Evolutionary conservation across 1,284 basidiomycete species (phyloP).

Genomic region (Thelephora terrestris): DNA sequence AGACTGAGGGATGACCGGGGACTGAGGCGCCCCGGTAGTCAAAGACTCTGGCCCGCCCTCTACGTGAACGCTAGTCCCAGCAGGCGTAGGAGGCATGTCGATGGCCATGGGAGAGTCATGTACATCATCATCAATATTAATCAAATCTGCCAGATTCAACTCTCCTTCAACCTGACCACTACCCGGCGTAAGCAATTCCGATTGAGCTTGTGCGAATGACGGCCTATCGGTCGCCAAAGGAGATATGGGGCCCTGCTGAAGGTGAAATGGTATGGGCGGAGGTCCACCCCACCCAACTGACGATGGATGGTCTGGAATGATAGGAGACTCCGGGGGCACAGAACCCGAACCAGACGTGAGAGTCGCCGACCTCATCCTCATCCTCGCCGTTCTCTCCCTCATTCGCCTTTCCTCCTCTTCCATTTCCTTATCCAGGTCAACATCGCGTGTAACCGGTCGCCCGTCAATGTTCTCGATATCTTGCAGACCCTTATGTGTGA

Average conservation of each 20-base stretch:
- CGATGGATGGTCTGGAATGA: conserved; percentile 29
- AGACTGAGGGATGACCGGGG: conserved; percentile 13
- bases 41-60: neutral
- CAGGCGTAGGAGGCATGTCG: conserved; percentile 6
- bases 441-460: conserved; percentile 35
- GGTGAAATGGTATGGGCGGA: conserved; percentile 40
- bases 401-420: conserved; percentile 53
- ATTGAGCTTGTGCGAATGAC: conserved; percentile 27
- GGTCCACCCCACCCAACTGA: conserved; percentile 42
- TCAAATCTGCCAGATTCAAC: conserved; percentile 63
- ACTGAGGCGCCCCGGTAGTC: conserved; percentile 12
- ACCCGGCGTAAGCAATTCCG: conserved; percentile 25
- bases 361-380: conserved; percentile 30
- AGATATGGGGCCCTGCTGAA: conserved; percentile 10
- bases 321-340: conserved; percentile 54
- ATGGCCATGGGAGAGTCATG: conserved; percentile 15
- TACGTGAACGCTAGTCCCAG: neutral
- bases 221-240: conserved; percentile 18
- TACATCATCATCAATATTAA: conserved; percentile 66
- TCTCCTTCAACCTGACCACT: conserved; percentile 39
- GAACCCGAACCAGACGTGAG: conserved; percentile 28
- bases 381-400: conserved; percentile 47
- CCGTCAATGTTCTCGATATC: conserved; percentile 72
- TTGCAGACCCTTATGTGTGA: conserved; percentile 83
- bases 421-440: conserved; percentile 44